A percentile compares a stretch with the other conserved stretches of the same genome.
Conservation (phyloP, 225 moss, liverwort and hornwort species). For the Marchantia polymorpha region DNA sequence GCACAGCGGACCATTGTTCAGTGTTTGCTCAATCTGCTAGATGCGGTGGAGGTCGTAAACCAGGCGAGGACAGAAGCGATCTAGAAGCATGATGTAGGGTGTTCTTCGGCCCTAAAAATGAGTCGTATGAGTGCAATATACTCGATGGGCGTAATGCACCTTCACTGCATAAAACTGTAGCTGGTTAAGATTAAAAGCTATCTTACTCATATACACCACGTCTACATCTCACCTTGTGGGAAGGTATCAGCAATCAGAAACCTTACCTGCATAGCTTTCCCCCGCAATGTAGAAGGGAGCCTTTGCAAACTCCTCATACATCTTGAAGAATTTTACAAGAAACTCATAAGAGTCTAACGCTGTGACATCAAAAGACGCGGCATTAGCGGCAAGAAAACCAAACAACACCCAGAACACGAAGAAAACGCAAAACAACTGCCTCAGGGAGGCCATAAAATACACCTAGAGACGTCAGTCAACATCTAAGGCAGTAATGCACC, state of each 20-base stretch:
- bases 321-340: slow-evolving; percentile 66
- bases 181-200: no score
- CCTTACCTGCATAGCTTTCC: slow-evolving; percentile 91
- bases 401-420: neutral
- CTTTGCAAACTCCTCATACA: slow-evolving; percentile 64
- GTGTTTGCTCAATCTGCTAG: no score
- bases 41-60: no score
- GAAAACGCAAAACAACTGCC: no score
- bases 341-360: slow-evolving; percentile 73
- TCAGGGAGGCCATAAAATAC: no score
- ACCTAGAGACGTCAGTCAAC: no score
- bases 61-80: neutral
- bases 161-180: no score
- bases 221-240: no score
- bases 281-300: slow-evolving; percentile 78
- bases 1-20: no score
- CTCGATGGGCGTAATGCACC: neutral
- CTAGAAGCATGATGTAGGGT: neutral
- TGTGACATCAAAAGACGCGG: slow-evolving; percentile 35
- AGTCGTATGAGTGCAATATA: neutral
- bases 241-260: neutral
- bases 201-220: no score
- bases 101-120: neutral
- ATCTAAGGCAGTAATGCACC: neutral
- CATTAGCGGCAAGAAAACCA: neutral